A percentile compares a stretch with the other conserved stretches of the same genome.
These are phyloP conservation scores for Fomitopsis schrenkii DNA, from an alignment of 1,284 basidiomycete species.

Conservation along the genomic window DNA sequence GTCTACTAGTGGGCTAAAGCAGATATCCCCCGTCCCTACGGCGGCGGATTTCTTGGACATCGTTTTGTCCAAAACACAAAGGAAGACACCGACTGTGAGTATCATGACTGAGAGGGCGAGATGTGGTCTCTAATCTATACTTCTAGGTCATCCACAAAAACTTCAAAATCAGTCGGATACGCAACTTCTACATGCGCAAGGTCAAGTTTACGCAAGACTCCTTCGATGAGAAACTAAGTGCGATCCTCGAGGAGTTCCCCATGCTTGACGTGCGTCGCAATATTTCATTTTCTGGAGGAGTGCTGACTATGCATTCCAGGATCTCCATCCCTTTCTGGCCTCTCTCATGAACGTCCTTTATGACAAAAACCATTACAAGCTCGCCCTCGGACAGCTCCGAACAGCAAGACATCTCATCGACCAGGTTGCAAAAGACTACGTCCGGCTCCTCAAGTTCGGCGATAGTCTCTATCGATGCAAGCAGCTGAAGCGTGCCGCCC, in stretches of 20 bases:
- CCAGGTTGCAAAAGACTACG: constrained; percentile 94
- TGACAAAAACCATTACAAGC: constrained; percentile 99
- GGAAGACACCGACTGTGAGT: constrained; percentile 93
- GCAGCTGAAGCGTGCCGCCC: constrained; percentile 91
- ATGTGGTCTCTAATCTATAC: not conserved
- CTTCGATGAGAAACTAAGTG: constrained; percentile 95
- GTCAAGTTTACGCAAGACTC: constrained; percentile 99
- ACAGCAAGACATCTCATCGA: constrained; percentile 93
- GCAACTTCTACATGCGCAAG: constrained; percentile 98
- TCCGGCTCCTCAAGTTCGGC: constrained; percentile 92
- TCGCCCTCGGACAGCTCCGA: constrained; percentile 91
- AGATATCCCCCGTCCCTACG: constrained; percentile 96
- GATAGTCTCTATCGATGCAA: constrained; percentile 96
- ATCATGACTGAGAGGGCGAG: not conserved
- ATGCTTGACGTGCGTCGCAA: constrained; percentile 79
- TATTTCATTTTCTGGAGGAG: not conserved
- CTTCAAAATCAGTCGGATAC: constrained; percentile 96
- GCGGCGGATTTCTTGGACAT: constrained; percentile 95
- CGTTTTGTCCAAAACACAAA: constrained; percentile 89
- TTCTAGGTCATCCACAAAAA: constrained; percentile 95
- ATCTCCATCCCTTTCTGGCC: constrained; percentile 91
- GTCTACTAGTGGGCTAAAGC: constrained; percentile 88
- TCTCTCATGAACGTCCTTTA: constrained; percentile 95
- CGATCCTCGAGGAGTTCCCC: constrained; percentile 94
- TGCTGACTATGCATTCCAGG: constrained; percentile 42